Evolutionary conservation across 495 filamentous ascomycete species (phyloP).

Genomic region (Peziza echinospora): DNA sequence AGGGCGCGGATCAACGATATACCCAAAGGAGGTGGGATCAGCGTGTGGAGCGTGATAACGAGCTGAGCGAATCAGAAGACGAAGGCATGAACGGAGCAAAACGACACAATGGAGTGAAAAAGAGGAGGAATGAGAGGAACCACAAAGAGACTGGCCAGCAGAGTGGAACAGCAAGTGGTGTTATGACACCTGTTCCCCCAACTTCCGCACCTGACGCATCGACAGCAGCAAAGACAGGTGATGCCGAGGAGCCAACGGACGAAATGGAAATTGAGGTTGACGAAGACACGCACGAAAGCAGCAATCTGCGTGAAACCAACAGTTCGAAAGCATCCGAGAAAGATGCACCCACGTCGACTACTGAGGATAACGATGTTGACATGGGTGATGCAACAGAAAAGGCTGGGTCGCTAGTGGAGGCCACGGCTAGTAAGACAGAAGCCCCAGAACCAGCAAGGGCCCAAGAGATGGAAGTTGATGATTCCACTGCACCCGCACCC

Average conservation of each 20-base stretch:
- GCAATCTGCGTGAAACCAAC: not conserved
- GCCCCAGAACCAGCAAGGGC: not conserved
- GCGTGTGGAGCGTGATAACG: constrained; percentile 47
- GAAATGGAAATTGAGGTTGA: not conserved
- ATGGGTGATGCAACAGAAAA: not conserved
- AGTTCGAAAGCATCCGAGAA: not conserved
- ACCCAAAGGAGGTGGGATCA: constrained; percentile 73
- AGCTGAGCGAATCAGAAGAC: constrained; percentile 65
- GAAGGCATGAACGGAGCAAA: constrained; percentile 63
- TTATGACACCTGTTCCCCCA: not conserved
- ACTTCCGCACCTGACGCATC: not conserved
- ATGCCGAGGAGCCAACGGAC: not conserved
- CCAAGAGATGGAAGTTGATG: not conserved
- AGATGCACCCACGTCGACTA: not conserved
- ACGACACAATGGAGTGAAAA: constrained; percentile 35
- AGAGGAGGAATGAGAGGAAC: constrained; percentile 26
- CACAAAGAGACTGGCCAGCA: constrained; percentile 1
- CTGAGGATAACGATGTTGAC: not conserved
- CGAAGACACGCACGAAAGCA: not conserved
- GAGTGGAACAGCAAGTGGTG: not conserved
- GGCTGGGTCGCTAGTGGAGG: no score
- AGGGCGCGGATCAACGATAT: constrained; percentile 64
- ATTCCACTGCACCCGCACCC: not conserved
- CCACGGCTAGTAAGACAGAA: not conserved
- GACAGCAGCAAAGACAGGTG: not conserved